A percentile compares a stretch with the other conserved stretches of the same genome.
These are phyloP conservation scores for Aspergillus calidoustus DNA, from an alignment of 2,329 filamentous ascomycete species.

Conservation along the genomic window DNA sequence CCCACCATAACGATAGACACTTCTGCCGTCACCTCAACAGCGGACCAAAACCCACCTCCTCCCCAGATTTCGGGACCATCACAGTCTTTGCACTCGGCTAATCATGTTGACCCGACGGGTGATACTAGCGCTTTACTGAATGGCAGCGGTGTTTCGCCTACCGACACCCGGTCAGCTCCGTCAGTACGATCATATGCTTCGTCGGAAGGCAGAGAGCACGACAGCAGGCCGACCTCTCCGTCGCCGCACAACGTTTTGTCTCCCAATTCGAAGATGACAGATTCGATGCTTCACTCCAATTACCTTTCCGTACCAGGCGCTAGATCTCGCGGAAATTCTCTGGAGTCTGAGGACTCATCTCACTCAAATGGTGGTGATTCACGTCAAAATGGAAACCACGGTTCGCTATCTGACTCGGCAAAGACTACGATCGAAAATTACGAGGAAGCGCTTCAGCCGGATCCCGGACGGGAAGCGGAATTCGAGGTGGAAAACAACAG, in stretches of 20 bases:
- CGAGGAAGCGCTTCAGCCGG: conserved; percentile 67
- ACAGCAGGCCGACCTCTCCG: conserved; percentile 67
- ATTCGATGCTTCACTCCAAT: conserved; percentile 54
- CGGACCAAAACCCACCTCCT: conserved; percentile 39
- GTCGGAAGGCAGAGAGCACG: conserved; percentile 60
- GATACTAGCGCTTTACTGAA: conserved; percentile 37
- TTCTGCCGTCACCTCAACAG: conserved; percentile 53
- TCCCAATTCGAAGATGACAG: conserved; percentile 58
- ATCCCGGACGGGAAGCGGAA: conserved; percentile 72
- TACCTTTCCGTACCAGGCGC: conserved; percentile 67
- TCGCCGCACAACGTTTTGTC: conserved; percentile 72
- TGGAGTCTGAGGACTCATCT: conserved; percentile 64
- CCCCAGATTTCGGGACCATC: conserved; percentile 41
- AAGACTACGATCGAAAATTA: conserved; percentile 60
- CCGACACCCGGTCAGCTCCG: conserved; percentile 56
- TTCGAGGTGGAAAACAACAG: conserved; percentile 70
- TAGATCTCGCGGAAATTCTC: conserved; percentile 67
- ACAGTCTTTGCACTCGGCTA: conserved; percentile 43
- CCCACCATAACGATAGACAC: conserved; percentile 64
- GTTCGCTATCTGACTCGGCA: conserved; percentile 48
- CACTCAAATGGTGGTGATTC: conserved; percentile 60
- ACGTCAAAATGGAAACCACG: conserved; percentile 50
- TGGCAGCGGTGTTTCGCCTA: conserved; percentile 43
- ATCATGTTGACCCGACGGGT: conserved; percentile 34
- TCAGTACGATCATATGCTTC: conserved; percentile 61